Conservation (phyloP, 176 grass and related monocot genomes). For the Oryza officinalis region DNA sequence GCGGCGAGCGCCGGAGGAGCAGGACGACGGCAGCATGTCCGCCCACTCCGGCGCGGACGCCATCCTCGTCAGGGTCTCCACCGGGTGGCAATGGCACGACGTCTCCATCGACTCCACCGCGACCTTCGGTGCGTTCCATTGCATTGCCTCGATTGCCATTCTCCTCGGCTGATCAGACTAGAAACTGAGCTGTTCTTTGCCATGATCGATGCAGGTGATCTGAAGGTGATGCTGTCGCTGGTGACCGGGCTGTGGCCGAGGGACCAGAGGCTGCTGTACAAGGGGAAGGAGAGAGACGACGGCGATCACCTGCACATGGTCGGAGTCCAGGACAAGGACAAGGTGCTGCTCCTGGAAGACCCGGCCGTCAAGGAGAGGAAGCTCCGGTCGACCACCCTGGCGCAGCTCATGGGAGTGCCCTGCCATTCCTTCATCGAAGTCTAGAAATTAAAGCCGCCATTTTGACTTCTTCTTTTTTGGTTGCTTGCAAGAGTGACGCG, state of each 20-base stretch:
- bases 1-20: constrained; percentile 32
- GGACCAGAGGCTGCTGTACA: constrained; percentile 87
- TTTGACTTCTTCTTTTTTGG: neutral
- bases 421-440: constrained; percentile 65
- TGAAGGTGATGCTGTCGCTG: constrained; percentile 70
- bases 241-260: constrained; percentile 74
- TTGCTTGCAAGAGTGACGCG: neutral
- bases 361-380: constrained; percentile 90
- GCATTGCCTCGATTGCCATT: neutral
- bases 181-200: neutral
- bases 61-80: constrained; percentile 51
- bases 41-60: constrained; percentile 17
- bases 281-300: constrained; percentile 81
- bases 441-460: constrained; percentile 6
- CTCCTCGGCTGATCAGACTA: neutral
- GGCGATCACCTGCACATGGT: constrained; percentile 88
- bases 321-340: constrained; percentile 78
- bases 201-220: constrained; percentile 48
- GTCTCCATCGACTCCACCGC: constrained; percentile 73
- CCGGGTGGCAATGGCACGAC: constrained; percentile 61
- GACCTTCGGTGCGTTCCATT: constrained; percentile 56
- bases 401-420: constrained; percentile 72
- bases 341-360: constrained; percentile 87
- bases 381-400: constrained; percentile 66
- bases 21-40: neutral